phyloP scores from a whole-genome alignment of 2,329 filamentous ascomycete species.

The Thielaviopsis euricoi region DNA sequence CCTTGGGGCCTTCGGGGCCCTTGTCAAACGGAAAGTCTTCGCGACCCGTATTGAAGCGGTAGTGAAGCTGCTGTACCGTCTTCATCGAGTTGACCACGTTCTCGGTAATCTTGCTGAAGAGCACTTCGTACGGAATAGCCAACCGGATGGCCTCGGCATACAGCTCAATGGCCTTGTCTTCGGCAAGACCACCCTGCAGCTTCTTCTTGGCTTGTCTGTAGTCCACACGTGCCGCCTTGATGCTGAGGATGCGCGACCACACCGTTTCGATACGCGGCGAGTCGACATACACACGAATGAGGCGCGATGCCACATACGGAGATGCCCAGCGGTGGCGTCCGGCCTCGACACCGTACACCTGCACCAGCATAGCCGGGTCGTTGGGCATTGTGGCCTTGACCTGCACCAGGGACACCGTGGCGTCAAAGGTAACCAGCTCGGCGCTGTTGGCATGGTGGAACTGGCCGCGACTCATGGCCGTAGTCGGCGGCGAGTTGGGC shows the following conservation, averaged over 20 bases:
- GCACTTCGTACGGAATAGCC: constrained; percentile 78
- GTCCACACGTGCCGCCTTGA: constrained; percentile 69
- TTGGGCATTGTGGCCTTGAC: constrained; percentile 77
- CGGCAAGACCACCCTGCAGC: constrained; percentile 34
- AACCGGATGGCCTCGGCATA: constrained; percentile 72
- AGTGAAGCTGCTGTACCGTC: constrained; percentile 75
- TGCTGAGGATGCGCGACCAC: constrained; percentile 74
- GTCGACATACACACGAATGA: constrained; percentile 75
- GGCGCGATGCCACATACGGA: constrained; percentile 61
- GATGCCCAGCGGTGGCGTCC: constrained; percentile 77
- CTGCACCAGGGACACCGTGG: constrained; percentile 69
- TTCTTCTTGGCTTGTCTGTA: constrained; percentile 62
- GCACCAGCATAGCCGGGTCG: constrained; percentile 83
- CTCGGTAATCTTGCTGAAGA: constrained; percentile 82
- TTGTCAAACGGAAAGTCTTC: constrained; percentile 72
- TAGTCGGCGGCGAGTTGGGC: constrained; percentile 15
- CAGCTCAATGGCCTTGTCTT: constrained; percentile 73
- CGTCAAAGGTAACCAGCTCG: constrained; percentile 67
- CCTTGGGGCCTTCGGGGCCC: constrained; percentile 68
- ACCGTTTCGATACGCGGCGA: constrained; percentile 66
- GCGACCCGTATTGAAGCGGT: constrained; percentile 73
- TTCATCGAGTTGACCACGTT: constrained; percentile 82
- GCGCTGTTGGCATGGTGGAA: constrained; percentile 13
- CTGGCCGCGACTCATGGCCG: constrained; percentile 4
- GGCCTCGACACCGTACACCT: constrained; percentile 66